phyloP scores from a whole-genome alignment of 768 basidiomycete species.

The Termitomyces sp. region DNA sequence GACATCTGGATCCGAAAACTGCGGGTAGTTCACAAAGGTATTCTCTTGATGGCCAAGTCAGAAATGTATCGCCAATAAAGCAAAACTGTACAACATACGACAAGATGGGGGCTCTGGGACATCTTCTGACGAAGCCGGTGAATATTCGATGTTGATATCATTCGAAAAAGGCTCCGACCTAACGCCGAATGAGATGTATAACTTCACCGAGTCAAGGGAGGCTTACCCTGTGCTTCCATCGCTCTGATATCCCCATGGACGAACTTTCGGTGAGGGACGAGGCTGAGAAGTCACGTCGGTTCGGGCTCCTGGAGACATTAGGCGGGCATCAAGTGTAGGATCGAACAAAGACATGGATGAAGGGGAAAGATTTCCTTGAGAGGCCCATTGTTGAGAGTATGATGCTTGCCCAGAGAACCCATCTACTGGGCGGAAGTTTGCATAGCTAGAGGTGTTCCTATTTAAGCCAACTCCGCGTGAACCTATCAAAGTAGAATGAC shows the following conservation, averaged over 20 bases:
- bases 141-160: constrained; percentile 17
- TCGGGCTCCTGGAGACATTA: constrained; percentile 1
- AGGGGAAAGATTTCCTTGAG: constrained; percentile 9
- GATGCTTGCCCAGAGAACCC: constrained; percentile 6
- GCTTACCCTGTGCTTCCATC: constrained; percentile 23
- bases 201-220: neutral
- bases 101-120: constrained; percentile 12
- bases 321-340: constrained; percentile 4
- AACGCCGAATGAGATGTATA: neutral
- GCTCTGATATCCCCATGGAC: constrained; percentile 20
- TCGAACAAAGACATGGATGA: constrained; percentile 4
- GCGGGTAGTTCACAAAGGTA: constrained; percentile 2
- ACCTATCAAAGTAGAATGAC: constrained; percentile 20
- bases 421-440: neutral
- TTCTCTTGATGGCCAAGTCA: neutral
- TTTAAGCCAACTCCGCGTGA: constrained; percentile 4
- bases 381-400: constrained; percentile 10
- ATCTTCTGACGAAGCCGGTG: constrained; percentile 20
- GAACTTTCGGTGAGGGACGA: constrained; percentile 12
- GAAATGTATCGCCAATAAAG: neutral
- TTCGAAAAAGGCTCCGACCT: constrained; percentile 16
- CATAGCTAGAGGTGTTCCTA: constrained; percentile 4
- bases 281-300: constrained; percentile 6
- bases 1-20: constrained; percentile 3
- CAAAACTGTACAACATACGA: constrained; percentile 6